phyloP scores from a whole-genome alignment of 148 eudicot genomes.

The Salicornia ramosissima region DNA sequence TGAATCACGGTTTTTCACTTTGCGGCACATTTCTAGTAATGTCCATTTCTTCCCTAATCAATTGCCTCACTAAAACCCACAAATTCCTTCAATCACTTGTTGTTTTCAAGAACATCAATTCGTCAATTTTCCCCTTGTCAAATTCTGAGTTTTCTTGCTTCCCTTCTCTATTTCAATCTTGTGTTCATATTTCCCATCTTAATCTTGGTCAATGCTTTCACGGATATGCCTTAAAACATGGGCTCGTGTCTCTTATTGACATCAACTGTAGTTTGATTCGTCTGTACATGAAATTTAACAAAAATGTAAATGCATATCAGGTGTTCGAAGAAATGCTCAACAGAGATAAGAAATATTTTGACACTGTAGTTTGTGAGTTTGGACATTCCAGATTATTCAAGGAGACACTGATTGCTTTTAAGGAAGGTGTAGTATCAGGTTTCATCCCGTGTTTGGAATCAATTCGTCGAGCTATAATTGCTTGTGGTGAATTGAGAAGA shows the following conservation, averaged over 20 bases:
- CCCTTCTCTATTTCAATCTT: conserved; percentile 30
- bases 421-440: conserved; percentile 21
- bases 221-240: conserved; percentile 33
- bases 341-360: conserved; percentile 19
- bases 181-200: conserved; percentile 20
- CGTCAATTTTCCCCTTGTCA: not conserved
- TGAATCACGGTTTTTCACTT: too few relatives aligned
- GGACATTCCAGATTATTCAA: conserved; percentile 22
- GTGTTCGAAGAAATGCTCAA: conserved; percentile 41
- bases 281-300: conserved; percentile 22
- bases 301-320: conserved; percentile 15
- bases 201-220: conserved; percentile 24
- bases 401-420: conserved; percentile 24
- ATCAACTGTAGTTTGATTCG: conserved; percentile 20
- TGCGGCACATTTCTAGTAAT: too few relatives aligned
- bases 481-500: conserved; percentile 36
- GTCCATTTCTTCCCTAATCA: conserved; percentile 17
- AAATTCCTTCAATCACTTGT: conserved; percentile 32
- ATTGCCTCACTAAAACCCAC: conserved; percentile 18
- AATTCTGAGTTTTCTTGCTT: conserved; percentile 11
- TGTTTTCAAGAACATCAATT: conserved; percentile 25
- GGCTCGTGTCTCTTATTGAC: conserved; percentile 22
- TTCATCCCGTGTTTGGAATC: conserved; percentile 20
- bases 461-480: conserved; percentile 23
- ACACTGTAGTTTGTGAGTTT: conserved; percentile 26